Base-by-base conservation (phyloP, 345 rosid species). In the Noccaea bulbosa region DNA sequence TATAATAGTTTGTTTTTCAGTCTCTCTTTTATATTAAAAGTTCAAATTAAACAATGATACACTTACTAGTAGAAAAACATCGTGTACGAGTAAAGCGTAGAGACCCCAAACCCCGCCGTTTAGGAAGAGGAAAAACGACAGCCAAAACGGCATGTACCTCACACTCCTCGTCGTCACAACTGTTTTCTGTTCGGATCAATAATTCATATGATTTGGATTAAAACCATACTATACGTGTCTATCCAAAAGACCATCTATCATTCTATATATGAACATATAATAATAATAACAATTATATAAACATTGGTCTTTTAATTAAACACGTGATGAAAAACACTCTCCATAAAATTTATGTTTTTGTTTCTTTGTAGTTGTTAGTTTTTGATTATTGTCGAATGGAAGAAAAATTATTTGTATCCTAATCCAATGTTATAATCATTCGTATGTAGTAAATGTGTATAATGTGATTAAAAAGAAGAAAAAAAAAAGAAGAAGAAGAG, bases 61-160 rank as follows among this genome's bases (percentile, higher is more conserved):
- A 60, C 78, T 71, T 84, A 86, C 96, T 54, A 76, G 81, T 15
- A 90, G 79, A 55, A 85, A 85, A 30, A 51, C 11, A 57, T 90
- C 97, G 9, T 59, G 41, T 2, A 79, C 69, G 39, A 88, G 86
- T 8, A 82, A 14, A 14, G 97, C 94, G 48, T 86, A 88, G 64
- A 83, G 53, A 12, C 85, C 76, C 97, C 92, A 91, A 30, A 81
- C 70, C 5, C 81, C 90, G 5, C 92, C 91, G 35, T 91, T 91
- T 69, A 88, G 66, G 72, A 85, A 84, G 9, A 85, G 55, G 79
- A 77, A 86, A 33, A 86, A 85, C 2, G 97, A 86, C 30, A 90
- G 83, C 35, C 84, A 66, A 73, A 90, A 88, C 1, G 92, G 97
- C 94, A 90, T 86, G 77, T 76, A 90, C 72, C 83, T 81, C 11